Conservation (phyloP, 768 basidiomycete genomes). For the Suillus tomentosus region DNA sequence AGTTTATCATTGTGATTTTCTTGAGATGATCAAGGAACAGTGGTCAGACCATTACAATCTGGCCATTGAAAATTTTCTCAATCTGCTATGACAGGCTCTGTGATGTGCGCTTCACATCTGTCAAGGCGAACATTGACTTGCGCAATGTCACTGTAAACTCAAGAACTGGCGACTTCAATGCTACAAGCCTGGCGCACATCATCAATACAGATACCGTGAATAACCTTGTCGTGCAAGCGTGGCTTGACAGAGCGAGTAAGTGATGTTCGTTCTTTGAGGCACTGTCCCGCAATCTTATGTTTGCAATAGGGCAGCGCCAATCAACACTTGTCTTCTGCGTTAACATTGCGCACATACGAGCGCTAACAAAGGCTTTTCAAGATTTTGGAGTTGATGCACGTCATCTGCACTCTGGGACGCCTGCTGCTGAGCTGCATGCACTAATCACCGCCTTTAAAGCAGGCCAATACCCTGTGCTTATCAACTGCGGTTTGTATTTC, state of each 20-base stretch:
- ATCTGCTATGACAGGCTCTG: conserved; percentile 61
- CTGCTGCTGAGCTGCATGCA: conserved; percentile 58
- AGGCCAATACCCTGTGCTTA: conserved; percentile 78
- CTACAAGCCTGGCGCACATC: conserved; percentile 74
- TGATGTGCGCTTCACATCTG: conserved; percentile 81
- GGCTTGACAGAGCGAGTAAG: conserved; percentile 84
- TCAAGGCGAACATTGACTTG: conserved; percentile 74
- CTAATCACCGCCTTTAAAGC: conserved; percentile 68
- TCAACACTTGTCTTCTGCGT: conserved; percentile 95
- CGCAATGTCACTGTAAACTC: conserved; percentile 65
- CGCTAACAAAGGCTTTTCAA: conserved; percentile 73
- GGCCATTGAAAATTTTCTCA: background rate
- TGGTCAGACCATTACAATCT: conserved; percentile 52
- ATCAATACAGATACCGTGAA: conserved; percentile 83
- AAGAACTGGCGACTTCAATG: conserved; percentile 78
- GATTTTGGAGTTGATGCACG: conserved; percentile 82
- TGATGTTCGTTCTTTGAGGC: conserved; percentile 12
- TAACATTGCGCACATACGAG: conserved; percentile 76
- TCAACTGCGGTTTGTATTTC: conserved; percentile 73
- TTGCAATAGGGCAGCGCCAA: conserved; percentile 54
- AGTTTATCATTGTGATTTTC: conserved; percentile 89
- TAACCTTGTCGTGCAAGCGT: conserved; percentile 74
- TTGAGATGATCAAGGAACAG: conserved; percentile 90
- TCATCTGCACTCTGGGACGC: conserved; percentile 73
- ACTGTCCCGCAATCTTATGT: conserved; percentile 6